Evolutionary conservation across 2,329 filamentous ascomycete species (phyloP).

Genomic region (Sclerotinia trifoliorum): DNA sequence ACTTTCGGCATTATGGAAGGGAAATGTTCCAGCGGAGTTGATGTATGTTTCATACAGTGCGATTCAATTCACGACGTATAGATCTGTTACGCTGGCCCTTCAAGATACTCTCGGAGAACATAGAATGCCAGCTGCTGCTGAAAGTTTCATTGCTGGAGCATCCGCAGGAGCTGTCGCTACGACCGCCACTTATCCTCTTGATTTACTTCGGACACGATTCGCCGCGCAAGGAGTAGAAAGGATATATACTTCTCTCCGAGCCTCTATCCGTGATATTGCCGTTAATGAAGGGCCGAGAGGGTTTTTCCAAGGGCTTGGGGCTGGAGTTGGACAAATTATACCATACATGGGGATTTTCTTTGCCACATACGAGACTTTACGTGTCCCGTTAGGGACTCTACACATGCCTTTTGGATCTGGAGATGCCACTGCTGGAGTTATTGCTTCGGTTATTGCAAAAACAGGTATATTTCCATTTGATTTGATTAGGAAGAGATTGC

Average conservation of each 20-base stretch:
- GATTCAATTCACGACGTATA: slow-evolving; percentile 87
- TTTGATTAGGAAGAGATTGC: slow-evolving; percentile 85
- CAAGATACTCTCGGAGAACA: slow-evolving; percentile 41
- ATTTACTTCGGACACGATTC: slow-evolving; percentile 89
- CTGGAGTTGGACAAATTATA: slow-evolving; percentile 81
- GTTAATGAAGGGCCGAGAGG: slow-evolving; percentile 72
- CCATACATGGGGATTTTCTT: slow-evolving; percentile 99
- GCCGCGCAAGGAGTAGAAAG: slow-evolving; percentile 84
- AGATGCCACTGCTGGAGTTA: slow-evolving; percentile 78
- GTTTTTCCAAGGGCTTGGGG: slow-evolving; percentile 84
- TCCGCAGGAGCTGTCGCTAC: slow-evolving; percentile 80
- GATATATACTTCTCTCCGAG: slow-evolving; percentile 71
- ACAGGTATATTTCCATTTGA: slow-evolving; percentile 91
- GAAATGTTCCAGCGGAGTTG: slow-evolving; percentile 91
- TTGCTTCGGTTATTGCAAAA: slow-evolving; percentile 80
- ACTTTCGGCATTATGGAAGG: slow-evolving; percentile 88
- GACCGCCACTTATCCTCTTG: slow-evolving; percentile 83
- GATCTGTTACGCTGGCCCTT: slow-evolving; percentile 67
- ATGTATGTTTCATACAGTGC: slow-evolving; percentile 91
- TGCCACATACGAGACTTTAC: slow-evolving; percentile 76
- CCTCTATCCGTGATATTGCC: slow-evolving; percentile 70
- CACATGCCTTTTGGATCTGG: slow-evolving; percentile 70
- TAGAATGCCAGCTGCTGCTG: slow-evolving; percentile 62
- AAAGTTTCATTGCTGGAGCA: slow-evolving; percentile 82
- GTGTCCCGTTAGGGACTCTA: slow-evolving; percentile 55